Base-by-base conservation (phyloP, 78 protist species). In the Mantamonas sphyraenae region DNA sequence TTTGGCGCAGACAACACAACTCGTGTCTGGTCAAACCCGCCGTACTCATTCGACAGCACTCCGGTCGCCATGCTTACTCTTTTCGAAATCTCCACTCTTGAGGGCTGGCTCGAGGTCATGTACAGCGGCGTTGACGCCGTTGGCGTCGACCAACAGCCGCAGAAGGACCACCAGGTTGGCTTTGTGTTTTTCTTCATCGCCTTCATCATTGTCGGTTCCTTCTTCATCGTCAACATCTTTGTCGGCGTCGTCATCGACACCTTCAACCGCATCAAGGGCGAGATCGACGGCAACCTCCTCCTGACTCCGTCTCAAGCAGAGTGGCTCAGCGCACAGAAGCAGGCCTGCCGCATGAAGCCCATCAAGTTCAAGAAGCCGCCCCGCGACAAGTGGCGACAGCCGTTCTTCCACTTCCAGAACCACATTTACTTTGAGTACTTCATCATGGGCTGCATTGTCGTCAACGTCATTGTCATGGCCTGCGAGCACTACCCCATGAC, bases 211-310 rank as follows among this genome's bases (percentile, higher is more conserved):
- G 45, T 79, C 40, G 77, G 71, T 7, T 3, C 78, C 14, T 71
- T 71, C 64, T 71, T 70, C 53, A 7, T 65, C n/a, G 26, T 71
- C 30, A 71, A 71, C 68, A 24, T 79, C 26, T 71, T 79, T 22
- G 50, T 71, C 45, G 71, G 74, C 1, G 55, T 71, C 14, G 26
- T 66, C 71, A 4, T 45, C 42, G 59, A 66, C 59, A 31, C 16
- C 31, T 66, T 40, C 53, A 26, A 17, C 31, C 22, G 22, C 55
- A 3, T 63, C 24, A 38, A 66, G 3, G 42, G 22, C 38, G 17
- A 50, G 59, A 2, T 8, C 59, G 58, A 31, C 3, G 71, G 71
- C 12, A 33, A 50, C 38, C n/a, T 19, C 24, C 42, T 66, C 20
- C 47, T 66, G 42, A 20, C 30, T 34, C 19, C 3, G 5, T 1